Conservation (phyloP, 805 yeast genomes). For the Millerozyma acaciae region DNA sequence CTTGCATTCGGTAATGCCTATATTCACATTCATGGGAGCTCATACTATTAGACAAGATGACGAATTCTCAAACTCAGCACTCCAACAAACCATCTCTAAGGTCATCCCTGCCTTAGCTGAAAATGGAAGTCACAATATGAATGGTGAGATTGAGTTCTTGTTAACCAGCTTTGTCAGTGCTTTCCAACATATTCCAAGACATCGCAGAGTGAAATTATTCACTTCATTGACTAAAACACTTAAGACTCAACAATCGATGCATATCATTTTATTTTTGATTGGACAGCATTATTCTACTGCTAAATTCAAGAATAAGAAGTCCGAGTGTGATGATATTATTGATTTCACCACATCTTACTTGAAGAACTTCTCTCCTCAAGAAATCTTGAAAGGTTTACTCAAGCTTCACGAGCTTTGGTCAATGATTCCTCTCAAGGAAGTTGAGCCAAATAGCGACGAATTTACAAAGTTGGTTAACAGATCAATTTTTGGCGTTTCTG, state of each 20-base stretch:
- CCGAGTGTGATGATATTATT: slow-evolving; percentile 62
- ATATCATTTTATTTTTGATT: slow-evolving; percentile 69
- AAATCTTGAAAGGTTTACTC: slow-evolving; percentile 57
- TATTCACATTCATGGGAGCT: slow-evolving; percentile 98
- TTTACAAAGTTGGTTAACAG: slow-evolving; percentile 42
- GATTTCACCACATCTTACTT: slow-evolving; percentile 73
- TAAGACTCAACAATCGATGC: slow-evolving; percentile 63
- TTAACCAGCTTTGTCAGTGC: slow-evolving; percentile 91
- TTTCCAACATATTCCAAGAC: slow-evolving; percentile 92
- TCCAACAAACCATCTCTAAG: slow-evolving; percentile 83
- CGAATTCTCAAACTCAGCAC: slow-evolving; percentile 87
- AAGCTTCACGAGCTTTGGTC: slow-evolving; percentile 53
- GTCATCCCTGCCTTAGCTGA: slow-evolving; percentile 82
- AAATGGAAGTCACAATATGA: slow-evolving; percentile 41
- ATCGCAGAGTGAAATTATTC: slow-evolving; percentile 84
- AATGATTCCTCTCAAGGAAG: slow-evolving; percentile 38
- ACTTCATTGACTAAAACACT: slow-evolving; percentile 73
- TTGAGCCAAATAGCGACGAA: slow-evolving; percentile 37
- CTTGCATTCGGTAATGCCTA: slow-evolving; percentile 97
- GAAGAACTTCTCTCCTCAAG: slow-evolving; percentile 61
- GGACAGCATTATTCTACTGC: slow-evolving; percentile 64
- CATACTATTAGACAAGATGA: slow-evolving; percentile 96
- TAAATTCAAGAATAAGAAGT: slow-evolving; percentile 50
- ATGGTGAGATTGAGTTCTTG: slow-evolving; percentile 73
- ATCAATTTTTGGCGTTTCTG: slow-evolving; percentile 60